These are phyloP conservation scores for Diophrys appendiculata DNA, from an alignment of 73 alveolate genomes.

Conservation along the genomic window DNA sequence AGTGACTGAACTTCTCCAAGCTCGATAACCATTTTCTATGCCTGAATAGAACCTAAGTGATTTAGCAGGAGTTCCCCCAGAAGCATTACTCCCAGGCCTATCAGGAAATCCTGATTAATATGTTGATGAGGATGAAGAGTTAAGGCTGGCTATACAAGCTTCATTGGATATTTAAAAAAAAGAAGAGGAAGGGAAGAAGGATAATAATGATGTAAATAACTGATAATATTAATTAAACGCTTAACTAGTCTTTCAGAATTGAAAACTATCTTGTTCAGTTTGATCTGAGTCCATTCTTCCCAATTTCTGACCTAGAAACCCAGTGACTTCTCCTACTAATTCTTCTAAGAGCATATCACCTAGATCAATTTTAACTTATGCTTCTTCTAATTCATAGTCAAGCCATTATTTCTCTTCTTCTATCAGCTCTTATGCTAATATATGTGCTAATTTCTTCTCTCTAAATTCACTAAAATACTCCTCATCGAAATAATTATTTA, in stretches of 20 bases:
- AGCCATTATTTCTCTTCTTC: slow-evolving; percentile 66
- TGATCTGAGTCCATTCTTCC: too few species aligned
- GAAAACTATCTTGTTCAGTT: too few species aligned
- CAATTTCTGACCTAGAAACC: not conserved
- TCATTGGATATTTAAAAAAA: slow-evolving; percentile 18
- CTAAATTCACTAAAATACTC: slow-evolving; percentile 61
- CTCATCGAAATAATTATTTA: slow-evolving; percentile 48
- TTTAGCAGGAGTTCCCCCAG: too few species aligned
- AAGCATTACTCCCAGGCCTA: slow-evolving; percentile 4
- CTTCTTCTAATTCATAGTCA: slow-evolving; percentile 67
- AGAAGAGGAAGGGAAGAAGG: slow-evolving; percentile 19
- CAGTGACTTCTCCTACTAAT: slow-evolving; percentile 60
- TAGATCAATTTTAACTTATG: slow-evolving; percentile 65
- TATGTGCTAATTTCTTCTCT: slow-evolving; percentile 58
- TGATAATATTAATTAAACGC: not conserved
- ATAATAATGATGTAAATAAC: not conserved
- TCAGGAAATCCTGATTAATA: not conserved
- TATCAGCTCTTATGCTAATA: slow-evolving; percentile 58
- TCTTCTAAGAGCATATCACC: slow-evolving; percentile 71
- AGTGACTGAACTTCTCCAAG: not conserved
- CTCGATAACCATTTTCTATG: not conserved
- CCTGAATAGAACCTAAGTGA: slow-evolving; percentile 4
- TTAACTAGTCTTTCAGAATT: too few species aligned
- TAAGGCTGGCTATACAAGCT: slow-evolving; percentile 21
- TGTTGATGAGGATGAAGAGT: slow-evolving; percentile 35